phyloP scores from a whole-genome alignment of 768 basidiomycete species.

The Mycena metata region DNA sequence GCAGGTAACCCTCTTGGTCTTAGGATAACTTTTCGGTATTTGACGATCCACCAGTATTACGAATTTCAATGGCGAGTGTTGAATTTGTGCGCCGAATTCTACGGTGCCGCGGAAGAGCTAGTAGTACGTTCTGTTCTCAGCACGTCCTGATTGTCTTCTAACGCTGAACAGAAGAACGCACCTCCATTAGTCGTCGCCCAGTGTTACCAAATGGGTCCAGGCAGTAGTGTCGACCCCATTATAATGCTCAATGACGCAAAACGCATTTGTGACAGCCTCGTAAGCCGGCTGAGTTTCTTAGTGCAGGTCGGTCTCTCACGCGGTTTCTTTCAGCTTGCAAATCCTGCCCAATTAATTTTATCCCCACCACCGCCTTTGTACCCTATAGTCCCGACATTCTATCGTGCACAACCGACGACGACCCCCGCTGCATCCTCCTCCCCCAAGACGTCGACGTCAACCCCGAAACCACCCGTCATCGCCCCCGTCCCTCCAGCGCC shows the following conservation, averaged over 20 bases:
- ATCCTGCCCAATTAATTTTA: constrained; percentile 77
- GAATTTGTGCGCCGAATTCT: constrained; percentile 88
- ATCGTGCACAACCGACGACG: constrained; percentile 43
- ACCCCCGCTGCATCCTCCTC: constrained; percentile 41
- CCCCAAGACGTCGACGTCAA: constrained; percentile 47
- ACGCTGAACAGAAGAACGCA: constrained; percentile 62
- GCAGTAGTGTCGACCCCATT: constrained; percentile 79
- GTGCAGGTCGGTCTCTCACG: constrained; percentile 31
- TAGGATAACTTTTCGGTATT: neutral
- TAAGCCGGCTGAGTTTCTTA: constrained; percentile 48
- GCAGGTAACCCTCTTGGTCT: constrained; percentile 18
- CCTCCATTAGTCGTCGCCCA: constrained; percentile 83
- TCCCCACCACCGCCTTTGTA: constrained; percentile 75
- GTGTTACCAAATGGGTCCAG: constrained; percentile 82
- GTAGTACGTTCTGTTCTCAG: constrained; percentile 65
- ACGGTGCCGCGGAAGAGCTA: constrained; percentile 87
- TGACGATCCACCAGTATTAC: constrained; percentile 60
- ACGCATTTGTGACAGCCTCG: constrained; percentile 81
- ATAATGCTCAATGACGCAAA: constrained; percentile 83
- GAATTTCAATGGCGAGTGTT: constrained; percentile 90
- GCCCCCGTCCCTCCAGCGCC: constrained; percentile 47
- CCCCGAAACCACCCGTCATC: constrained; percentile 45
- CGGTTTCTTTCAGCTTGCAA: constrained; percentile 68
- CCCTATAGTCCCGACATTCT: constrained; percentile 61
- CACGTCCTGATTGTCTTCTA: constrained; percentile 29